These are phyloP conservation scores for Magnaporthiopsis rhizophila DNA, from an alignment of 2,329 filamentous ascomycete genomes.

Conservation along the genomic window DNA sequence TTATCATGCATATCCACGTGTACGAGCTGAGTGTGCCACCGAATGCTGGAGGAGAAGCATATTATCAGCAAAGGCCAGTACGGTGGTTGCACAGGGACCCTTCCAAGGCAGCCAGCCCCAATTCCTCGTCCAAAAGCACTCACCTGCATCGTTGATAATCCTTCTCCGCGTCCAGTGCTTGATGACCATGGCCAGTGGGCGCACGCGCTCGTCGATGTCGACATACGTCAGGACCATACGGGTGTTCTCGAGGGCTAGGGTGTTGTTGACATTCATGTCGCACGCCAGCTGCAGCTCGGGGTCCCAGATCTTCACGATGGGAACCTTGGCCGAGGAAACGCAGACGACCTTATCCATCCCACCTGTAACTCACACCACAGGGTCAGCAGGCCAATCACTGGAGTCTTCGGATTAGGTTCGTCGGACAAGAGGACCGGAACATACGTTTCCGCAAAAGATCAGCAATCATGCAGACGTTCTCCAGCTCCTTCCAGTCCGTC, in stretches of 20 bases:
- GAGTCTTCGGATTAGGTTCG: not conserved
- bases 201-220: conserved; percentile 81
- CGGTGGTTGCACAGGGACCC: too few species aligned
- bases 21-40: conserved; percentile 95
- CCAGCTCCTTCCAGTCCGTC: conserved; percentile 78
- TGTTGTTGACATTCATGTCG: conserved; percentile 99
- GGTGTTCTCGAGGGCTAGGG: conserved; percentile 88
- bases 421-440: conserved; percentile 23
- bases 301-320: conserved; percentile 98
- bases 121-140: not conserved
- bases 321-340: conserved; percentile 89
- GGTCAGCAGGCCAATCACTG: not conserved
- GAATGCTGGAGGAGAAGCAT: conserved; percentile 50
- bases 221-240: conserved; percentile 98
- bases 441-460: conserved; percentile 77
- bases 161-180: conserved; percentile 95
- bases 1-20: conserved; percentile 98
- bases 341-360: conserved; percentile 97
- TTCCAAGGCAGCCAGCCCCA: too few species aligned
- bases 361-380: conserved; percentile 38
- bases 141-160: conserved; percentile 92
- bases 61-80: conserved; percentile 4
- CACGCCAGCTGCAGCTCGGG: conserved; percentile 82
- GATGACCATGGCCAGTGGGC: conserved; percentile 90
- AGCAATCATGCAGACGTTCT: conserved; percentile 85